Conservation (phyloP, 352 stramenopile genomes). For the Pythium vanterpoolii region DNA sequence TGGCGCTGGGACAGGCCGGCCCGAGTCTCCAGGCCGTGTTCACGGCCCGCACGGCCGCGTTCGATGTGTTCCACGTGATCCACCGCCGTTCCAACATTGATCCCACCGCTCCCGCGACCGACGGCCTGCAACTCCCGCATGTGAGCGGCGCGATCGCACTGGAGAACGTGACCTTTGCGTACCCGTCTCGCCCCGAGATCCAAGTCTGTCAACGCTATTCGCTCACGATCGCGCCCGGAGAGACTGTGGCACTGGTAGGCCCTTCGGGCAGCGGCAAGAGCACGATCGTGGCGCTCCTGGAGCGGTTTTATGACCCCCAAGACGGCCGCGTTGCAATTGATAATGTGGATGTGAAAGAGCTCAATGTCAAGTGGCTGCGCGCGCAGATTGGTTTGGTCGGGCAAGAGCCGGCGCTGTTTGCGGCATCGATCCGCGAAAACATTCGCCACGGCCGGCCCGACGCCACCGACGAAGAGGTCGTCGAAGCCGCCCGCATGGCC, state of each 20-base stretch:
- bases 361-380: conserved; percentile 77
- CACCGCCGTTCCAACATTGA: conserved; percentile 35
- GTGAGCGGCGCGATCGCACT: conserved; percentile 48
- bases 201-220: conserved; percentile 24
- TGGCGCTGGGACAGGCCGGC: conserved; percentile 35
- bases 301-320: conserved; percentile 88
- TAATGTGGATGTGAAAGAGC: conserved; percentile 35
- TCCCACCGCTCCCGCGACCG: neutral
- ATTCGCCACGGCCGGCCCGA: conserved; percentile 8
- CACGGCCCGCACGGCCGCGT: conserved; percentile 23
- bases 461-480: conserved; percentile 9
- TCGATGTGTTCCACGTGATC: conserved; percentile 37
- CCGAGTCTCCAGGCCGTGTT: conserved; percentile 32
- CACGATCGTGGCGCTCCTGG: conserved; percentile 83
- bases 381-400: conserved; percentile 88
- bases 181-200: conserved; percentile 31
- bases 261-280: conserved; percentile 67
- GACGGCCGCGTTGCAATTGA: conserved; percentile 19
- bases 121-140: conserved; percentile 25
- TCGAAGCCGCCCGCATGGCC: conserved; percentile 24
- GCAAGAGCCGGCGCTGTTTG: conserved; percentile 56
- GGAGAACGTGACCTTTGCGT: conserved; percentile 59
- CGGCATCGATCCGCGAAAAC: conserved; percentile 22
- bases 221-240: conserved; percentile 28
- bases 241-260: conserved; percentile 40